Evolutionary conservation across 192 early-diverging fungal genomes (phyloP).

Genomic region (Backusella luteola): DNA sequence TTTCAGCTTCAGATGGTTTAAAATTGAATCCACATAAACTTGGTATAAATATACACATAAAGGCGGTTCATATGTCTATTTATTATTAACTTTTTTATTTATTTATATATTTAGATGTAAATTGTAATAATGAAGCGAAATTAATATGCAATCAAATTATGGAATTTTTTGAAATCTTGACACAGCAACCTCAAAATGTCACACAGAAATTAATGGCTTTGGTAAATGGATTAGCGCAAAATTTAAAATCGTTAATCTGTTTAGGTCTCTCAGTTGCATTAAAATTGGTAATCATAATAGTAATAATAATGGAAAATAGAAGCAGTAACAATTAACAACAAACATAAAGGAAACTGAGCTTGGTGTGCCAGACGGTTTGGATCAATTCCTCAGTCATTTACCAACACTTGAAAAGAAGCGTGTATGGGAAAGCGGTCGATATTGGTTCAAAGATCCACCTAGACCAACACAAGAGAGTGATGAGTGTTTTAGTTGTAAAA

Average conservation of each 20-base stretch:
- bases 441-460: constrained; percentile 23
- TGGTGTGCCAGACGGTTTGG: constrained; percentile 40
- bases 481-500: constrained; percentile 12
- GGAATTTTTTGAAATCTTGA: constrained; percentile 89
- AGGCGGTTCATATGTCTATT: background rate
- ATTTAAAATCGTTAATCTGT: constrained; percentile 87
- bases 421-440: constrained; percentile 22
- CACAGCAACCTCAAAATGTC: constrained; percentile 54
- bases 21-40: constrained; percentile 1
- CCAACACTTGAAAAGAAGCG: constrained; percentile 50
- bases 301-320: background rate
- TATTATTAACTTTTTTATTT: background rate
- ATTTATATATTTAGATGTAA: constrained; percentile 43
- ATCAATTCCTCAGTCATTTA: constrained; percentile 74
- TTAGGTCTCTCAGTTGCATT: constrained; percentile 87
- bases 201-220: constrained; percentile 85
- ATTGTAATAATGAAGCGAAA: constrained; percentile 84
- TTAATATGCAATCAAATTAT: constrained; percentile 90
- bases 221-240: constrained; percentile 88
- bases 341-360: constrained; percentile 15
- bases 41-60: background rate
- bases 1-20: constrained; percentile 64
- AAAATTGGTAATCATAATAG: constrained; percentile 56
- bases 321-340: background rate
- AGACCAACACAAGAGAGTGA: constrained; percentile 19